Evolutionary conservation across 495 filamentous ascomycete species (phyloP).

Genomic region (Penicillium samsonianum): DNA sequence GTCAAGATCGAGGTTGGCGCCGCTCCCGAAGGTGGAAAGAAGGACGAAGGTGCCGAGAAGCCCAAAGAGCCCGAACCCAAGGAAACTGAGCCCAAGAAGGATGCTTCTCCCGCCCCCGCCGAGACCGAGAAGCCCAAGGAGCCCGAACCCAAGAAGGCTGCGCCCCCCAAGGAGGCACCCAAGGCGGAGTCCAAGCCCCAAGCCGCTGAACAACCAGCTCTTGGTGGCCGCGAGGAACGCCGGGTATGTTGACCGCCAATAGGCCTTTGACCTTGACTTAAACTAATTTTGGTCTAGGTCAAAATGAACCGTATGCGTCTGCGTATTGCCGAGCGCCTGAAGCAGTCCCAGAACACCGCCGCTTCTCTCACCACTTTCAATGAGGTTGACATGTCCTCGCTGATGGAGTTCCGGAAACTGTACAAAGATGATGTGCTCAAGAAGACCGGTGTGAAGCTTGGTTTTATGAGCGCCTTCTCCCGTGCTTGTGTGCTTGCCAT

Average conservation of each 20-base stretch:
- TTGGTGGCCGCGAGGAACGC: conserved; percentile 84
- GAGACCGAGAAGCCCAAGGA: conserved; percentile 48
- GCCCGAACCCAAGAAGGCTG: conserved; percentile 39
- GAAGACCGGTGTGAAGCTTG: conserved; percentile 95
- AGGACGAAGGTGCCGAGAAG: conserved; percentile 49
- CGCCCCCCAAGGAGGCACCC: conserved; percentile 37
- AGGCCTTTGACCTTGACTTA: not conserved
- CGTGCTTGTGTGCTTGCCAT: conserved; percentile 89
- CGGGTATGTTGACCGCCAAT: conserved; percentile 59
- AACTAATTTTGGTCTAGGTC: conserved; percentile 55
- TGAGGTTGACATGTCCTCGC: conserved; percentile 97
- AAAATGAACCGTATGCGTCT: conserved; percentile 99
- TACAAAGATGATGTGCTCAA: conserved; percentile 97
- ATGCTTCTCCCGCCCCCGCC: conserved; percentile 36
- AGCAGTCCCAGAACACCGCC: conserved; percentile 98
- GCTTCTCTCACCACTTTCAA: conserved; percentile 98
- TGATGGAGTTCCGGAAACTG: conserved; percentile 94
- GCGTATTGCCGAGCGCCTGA: conserved; percentile 93
- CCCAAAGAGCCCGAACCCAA: conserved; percentile 39
- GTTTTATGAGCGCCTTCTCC: conserved; percentile 98
- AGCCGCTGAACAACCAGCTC: conserved; percentile 33
- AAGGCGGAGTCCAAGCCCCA: conserved; percentile 37
- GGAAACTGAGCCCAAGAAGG: conserved; percentile 41
- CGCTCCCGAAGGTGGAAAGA: conserved; percentile 56
- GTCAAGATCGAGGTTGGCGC: conserved; percentile 79